Evolutionary conservation across 2,329 filamentous ascomycete species (phyloP).

Genomic region (Botrytis paeoniae): DNA sequence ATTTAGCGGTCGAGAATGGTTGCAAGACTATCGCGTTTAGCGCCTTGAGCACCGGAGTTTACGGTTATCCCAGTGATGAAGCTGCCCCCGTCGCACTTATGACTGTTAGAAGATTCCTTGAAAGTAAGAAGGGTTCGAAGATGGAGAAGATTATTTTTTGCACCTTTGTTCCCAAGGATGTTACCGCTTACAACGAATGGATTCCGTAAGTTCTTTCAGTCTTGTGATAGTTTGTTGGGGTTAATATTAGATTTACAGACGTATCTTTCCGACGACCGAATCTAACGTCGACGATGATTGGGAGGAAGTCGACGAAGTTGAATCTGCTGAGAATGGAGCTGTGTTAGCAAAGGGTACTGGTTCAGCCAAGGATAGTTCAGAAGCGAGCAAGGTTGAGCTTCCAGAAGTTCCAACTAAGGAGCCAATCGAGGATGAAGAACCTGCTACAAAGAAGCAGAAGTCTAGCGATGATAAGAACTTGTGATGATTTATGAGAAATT

Average conservation of each 20-base stretch:
- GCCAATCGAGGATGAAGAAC: slow-evolving; percentile 35
- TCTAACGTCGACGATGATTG: slow-evolving; percentile 29
- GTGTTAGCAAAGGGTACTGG: slow-evolving; percentile 6
- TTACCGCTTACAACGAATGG: slow-evolving; percentile 63
- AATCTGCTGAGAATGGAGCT: slow-evolving; percentile 31
- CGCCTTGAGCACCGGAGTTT: slow-evolving; percentile 82
- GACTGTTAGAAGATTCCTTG: slow-evolving; percentile 55
- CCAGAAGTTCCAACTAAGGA: slow-evolving; percentile 41
- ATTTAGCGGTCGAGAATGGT: slow-evolving; percentile 65
- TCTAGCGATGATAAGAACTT: slow-evolving; percentile 28
- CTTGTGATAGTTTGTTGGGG: slow-evolving; percentile 8
- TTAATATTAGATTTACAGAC: slow-evolving; percentile 35
- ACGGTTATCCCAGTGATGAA: slow-evolving; percentile 74
- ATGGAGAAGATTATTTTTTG: slow-evolving; percentile 81
- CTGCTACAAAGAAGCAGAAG: slow-evolving; percentile 40
- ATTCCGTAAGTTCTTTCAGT: slow-evolving; percentile 63
- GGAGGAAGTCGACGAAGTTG: slow-evolving; percentile 33
- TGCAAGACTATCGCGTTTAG: slow-evolving; percentile 77
- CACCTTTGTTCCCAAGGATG: slow-evolving; percentile 76
- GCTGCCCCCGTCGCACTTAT: slow-evolving; percentile 71
- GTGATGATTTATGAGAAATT: slow-evolving; percentile 8
- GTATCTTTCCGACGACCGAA: slow-evolving; percentile 48
- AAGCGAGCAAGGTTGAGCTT: slow-evolving; percentile 34
- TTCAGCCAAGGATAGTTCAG: slow-evolving; percentile 21
- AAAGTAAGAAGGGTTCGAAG: slow-evolving; percentile 44